These are phyloP conservation scores for Parmelia sp. DNA, from an alignment of 495 filamentous ascomycete genomes.

Conservation along the genomic window DNA sequence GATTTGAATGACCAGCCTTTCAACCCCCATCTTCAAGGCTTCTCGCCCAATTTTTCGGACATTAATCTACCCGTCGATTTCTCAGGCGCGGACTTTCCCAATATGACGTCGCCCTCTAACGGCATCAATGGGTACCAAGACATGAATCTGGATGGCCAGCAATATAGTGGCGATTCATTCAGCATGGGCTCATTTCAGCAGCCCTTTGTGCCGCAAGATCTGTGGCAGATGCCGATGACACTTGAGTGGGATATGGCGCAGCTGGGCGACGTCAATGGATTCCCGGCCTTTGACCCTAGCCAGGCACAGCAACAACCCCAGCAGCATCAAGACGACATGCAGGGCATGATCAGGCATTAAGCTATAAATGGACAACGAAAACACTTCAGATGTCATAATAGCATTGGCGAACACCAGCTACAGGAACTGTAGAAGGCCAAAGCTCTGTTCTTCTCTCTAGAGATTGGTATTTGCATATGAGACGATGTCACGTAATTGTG, in stretches of 20 bases:
- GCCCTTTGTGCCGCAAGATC: constrained; percentile 90
- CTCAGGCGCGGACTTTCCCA: constrained; percentile 26
- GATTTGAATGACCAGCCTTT: constrained; percentile 27
- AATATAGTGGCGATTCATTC: constrained; percentile 31
- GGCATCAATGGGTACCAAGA: constrained; percentile 33
- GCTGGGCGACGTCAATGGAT: constrained; percentile 47
- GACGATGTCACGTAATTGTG: not conserved
- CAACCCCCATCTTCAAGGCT: constrained; percentile 30
- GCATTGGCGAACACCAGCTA: not conserved
- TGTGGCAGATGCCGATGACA: constrained; percentile 95
- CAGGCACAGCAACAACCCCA: not conserved
- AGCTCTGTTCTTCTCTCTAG: not conserved
- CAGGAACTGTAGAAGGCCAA: not conserved
- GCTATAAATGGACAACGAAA: not conserved
- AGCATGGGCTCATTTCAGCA: constrained; percentile 63
- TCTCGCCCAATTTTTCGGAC: constrained; percentile 35
- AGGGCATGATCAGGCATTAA: not conserved
- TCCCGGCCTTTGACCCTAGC: constrained; percentile 8
- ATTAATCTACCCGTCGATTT: constrained; percentile 22
- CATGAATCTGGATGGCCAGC: constrained; percentile 29
- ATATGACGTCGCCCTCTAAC: constrained; percentile 28
- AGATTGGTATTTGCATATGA: not conserved
- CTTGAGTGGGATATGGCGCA: constrained; percentile 99
- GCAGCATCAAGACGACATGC: not conserved
- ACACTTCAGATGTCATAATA: not conserved